A percentile compares a stretch with the other conserved stretches of the same genome.
Conservation (phyloP, 192 early-diverging fungal genomes). For the Coemansia sp. region DNA sequence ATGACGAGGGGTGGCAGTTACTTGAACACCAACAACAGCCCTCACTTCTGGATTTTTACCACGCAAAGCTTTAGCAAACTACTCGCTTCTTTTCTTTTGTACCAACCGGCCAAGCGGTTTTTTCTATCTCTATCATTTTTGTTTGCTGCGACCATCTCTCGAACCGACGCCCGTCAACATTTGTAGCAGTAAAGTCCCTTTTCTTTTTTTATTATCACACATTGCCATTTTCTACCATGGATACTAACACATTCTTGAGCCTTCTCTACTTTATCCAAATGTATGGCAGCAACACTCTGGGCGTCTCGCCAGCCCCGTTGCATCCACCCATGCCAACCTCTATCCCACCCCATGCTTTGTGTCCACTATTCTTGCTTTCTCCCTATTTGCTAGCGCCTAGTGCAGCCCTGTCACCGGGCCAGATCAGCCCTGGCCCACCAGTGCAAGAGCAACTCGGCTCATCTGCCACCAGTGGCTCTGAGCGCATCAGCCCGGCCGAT, state of each 20-base stretch:
- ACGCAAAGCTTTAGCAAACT: not conserved
- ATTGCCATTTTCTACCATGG: not conserved
- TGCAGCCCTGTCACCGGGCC: too few species aligned
- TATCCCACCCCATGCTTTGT: too few species aligned
- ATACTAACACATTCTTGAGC: not conserved
- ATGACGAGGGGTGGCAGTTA: not conserved
- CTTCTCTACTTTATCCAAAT: not conserved
- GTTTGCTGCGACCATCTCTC: too few species aligned
- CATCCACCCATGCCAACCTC: too few species aligned
- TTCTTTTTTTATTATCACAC: not conserved
- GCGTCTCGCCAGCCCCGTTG: too few species aligned
- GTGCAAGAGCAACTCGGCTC: too few species aligned
- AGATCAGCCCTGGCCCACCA: too few species aligned
- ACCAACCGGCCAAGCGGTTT: not conserved
- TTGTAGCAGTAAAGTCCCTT: not conserved
- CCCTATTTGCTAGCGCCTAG: too few species aligned
- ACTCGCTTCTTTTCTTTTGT: not conserved
- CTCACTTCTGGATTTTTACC: not conserved
- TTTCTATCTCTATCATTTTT: not conserved
- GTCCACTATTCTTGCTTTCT: too few species aligned
- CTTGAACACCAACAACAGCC: not conserved
- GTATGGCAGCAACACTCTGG: not conserved
- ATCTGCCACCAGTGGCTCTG: not conserved
- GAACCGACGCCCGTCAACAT: too few species aligned
- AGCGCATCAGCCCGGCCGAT: too few species aligned